Conservation (phyloP, 2,329 filamentous ascomycete species). For the Exophiala mesophila region DNA sequence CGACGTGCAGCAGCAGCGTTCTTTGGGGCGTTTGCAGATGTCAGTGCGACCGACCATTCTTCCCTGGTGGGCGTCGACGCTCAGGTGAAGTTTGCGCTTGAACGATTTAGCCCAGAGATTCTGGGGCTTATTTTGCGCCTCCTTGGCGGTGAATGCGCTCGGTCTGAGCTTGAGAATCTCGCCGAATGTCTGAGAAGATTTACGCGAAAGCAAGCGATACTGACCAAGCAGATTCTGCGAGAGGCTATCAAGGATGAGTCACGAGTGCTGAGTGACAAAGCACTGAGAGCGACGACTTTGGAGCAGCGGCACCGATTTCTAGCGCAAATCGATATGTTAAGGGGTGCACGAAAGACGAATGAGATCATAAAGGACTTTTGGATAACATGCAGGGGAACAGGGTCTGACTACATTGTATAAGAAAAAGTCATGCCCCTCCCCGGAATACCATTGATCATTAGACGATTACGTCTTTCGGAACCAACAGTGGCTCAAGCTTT, state of each 20-base stretch:
- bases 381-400: slow-evolving; percentile 39
- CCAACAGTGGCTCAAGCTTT: no score
- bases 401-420: slow-evolving; percentile 27
- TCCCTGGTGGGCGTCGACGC: slow-evolving; percentile 12
- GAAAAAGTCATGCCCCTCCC: no score
- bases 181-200: slow-evolving; percentile 38
- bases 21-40: slow-evolving; percentile 39
- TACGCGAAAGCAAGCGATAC: slow-evolving; percentile 38
- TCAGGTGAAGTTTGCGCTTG: slow-evolving; percentile 20
- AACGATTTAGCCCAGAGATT: slow-evolving; percentile 34
- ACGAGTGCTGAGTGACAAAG: slow-evolving; percentile 21
- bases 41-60: slow-evolving; percentile 14
- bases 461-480: no score
- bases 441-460: no score
- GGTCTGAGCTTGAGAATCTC: slow-evolving; percentile 41
- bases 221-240: slow-evolving; percentile 35
- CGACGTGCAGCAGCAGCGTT: slow-evolving; percentile 43
- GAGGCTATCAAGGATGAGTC: slow-evolving; percentile 33
- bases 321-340: slow-evolving; percentile 34
- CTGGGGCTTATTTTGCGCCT: slow-evolving; percentile 38
- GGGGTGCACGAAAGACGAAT: slow-evolving; percentile 37
- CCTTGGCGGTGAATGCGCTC: slow-evolving; percentile 40
- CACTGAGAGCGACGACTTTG: slow-evolving; percentile 26
- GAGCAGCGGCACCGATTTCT: slow-evolving; percentile 40
- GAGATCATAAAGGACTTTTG: slow-evolving; percentile 40